A percentile compares a stretch with the other conserved stretches of the same genome.
These are phyloP conservation scores for Colletotrichum chlorophyti DNA, from an alignment of 2,329 filamentous ascomycete genomes.

Conservation along the genomic window DNA sequence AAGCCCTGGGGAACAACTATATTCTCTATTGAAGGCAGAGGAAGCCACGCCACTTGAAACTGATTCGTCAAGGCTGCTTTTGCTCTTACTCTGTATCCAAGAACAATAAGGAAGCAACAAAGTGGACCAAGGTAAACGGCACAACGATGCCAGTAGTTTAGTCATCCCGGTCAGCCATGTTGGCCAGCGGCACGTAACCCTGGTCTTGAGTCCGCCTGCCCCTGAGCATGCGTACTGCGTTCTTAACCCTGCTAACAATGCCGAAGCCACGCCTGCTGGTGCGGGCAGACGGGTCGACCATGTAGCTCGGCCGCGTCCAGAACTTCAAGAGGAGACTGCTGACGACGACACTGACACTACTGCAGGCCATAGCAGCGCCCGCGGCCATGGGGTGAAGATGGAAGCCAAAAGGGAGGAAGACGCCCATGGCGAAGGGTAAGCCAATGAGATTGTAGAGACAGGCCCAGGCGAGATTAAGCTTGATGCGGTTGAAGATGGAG, in stretches of 20 bases:
- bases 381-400: constrained; percentile 94
- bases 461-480: constrained; percentile 90
- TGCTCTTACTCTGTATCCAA: no score
- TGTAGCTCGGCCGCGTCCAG: constrained; percentile 86
- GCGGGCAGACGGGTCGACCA: constrained; percentile 74
- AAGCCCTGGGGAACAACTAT: background rate
- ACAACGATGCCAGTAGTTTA: background rate
- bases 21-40: no score
- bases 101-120: background rate
- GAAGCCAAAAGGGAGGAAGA: constrained; percentile 89
- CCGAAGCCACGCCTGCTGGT: constrained; percentile 56
- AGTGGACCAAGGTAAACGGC: background rate
- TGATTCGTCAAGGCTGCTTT: no score
- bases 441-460: constrained; percentile 93
- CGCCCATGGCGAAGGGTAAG: constrained; percentile 94
- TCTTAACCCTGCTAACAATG: constrained; percentile 49
- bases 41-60: no score
- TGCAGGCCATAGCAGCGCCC: constrained; percentile 90
- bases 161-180: constrained; percentile 47
- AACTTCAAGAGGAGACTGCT: constrained; percentile 85
- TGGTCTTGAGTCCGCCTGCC: constrained; percentile 51
- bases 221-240: constrained; percentile 45
- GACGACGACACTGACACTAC: constrained; percentile 87
- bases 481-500: constrained; percentile 90
- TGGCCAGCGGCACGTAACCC: constrained; percentile 66